These are phyloP conservation scores for Kwoniella dejecticola DNA, from an alignment of 768 basidiomycete genomes.

Conservation along the genomic window DNA sequence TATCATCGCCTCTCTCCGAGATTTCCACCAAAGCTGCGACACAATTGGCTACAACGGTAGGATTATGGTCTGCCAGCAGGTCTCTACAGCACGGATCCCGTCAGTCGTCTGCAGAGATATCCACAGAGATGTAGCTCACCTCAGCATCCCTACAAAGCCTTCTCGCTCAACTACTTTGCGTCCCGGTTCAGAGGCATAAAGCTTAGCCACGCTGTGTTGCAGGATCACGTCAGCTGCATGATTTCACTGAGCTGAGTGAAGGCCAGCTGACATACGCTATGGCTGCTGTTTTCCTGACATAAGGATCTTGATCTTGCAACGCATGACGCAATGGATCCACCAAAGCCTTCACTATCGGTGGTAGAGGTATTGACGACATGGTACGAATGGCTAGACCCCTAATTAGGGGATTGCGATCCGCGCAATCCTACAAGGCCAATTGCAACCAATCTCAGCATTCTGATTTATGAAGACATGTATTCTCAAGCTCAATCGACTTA, in stretches of 20 bases:
- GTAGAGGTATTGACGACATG: slow-evolving; percentile 97
- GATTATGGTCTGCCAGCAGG: slow-evolving; percentile 87
- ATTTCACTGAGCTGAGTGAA: background rate
- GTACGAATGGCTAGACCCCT: slow-evolving; percentile 96
- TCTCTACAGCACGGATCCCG: slow-evolving; percentile 57
- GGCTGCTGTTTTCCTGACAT: slow-evolving; percentile 97
- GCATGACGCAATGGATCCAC: slow-evolving; percentile 88
- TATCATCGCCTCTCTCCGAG: slow-evolving; percentile 89
- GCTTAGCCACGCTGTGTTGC: slow-evolving; percentile 77
- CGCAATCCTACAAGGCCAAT: slow-evolving; percentile 72
- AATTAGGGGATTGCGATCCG: slow-evolving; percentile 93
- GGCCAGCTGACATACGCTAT: slow-evolving; percentile 60
- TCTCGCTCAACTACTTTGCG: slow-evolving; percentile 81
- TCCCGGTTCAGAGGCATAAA: slow-evolving; percentile 75
- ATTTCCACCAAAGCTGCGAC: slow-evolving; percentile 97
- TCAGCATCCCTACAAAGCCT: slow-evolving; percentile 85
- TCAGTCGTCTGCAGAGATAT: background rate
- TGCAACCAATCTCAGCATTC: slow-evolving; percentile 1
- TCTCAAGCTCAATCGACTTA: no score
- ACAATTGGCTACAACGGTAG: slow-evolving; percentile 95
- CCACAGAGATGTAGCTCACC: slow-evolving; percentile 52
- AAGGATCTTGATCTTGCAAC: slow-evolving; percentile 90
- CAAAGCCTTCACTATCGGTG: slow-evolving; percentile 76
- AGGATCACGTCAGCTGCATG: slow-evolving; percentile 14
- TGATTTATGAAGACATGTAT: no score